phyloP scores from a whole-genome alignment of 768 basidiomycete species.

The Dendrothele bispora region DNA sequence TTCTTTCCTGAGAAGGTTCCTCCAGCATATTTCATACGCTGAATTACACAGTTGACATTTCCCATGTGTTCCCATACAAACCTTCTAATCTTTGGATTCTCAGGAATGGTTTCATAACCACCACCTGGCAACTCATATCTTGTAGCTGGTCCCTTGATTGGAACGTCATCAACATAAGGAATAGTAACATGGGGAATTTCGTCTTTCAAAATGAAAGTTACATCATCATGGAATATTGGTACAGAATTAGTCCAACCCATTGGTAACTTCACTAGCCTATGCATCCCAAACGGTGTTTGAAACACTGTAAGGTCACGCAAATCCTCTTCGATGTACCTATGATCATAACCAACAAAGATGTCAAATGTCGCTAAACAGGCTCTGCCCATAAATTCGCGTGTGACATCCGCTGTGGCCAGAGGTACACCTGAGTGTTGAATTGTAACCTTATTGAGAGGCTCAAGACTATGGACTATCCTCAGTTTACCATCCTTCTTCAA shows the following conservation, averaged over 20 bases:
- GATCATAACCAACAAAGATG: conserved; percentile 37
- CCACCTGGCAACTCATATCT: conserved; percentile 27
- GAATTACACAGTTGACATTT: conserved; percentile 34
- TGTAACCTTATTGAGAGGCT: conserved; percentile 36
- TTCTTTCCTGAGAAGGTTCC: conserved; percentile 39
- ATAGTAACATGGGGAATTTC: conserved; percentile 38
- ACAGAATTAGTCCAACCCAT: conserved; percentile 34
- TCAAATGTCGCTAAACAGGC: conserved; percentile 31
- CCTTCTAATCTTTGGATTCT: conserved; percentile 37
- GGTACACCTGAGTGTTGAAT: conserved; percentile 34
- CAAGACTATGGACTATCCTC: conserved; percentile 33
- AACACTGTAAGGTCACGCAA: conserved; percentile 42
- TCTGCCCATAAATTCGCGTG: conserved; percentile 32
- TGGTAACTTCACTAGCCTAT: conserved; percentile 17
- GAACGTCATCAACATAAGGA: conserved; percentile 41
- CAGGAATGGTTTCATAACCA: conserved; percentile 31
- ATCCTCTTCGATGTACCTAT: conserved; percentile 21
- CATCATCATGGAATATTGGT: conserved; percentile 39
- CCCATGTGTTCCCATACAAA: conserved; percentile 36
- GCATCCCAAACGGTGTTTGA: conserved; percentile 29
- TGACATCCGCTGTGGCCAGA: conserved; percentile 29
- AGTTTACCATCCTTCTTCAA: conserved; percentile 39
- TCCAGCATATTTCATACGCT: conserved; percentile 34
- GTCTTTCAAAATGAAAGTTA: conserved; percentile 32
- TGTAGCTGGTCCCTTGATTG: conserved; percentile 30